phyloP scores from a whole-genome alignment of 2,329 filamentous ascomycete species.

The Neofusicoccum kwambonambiense region DNA sequence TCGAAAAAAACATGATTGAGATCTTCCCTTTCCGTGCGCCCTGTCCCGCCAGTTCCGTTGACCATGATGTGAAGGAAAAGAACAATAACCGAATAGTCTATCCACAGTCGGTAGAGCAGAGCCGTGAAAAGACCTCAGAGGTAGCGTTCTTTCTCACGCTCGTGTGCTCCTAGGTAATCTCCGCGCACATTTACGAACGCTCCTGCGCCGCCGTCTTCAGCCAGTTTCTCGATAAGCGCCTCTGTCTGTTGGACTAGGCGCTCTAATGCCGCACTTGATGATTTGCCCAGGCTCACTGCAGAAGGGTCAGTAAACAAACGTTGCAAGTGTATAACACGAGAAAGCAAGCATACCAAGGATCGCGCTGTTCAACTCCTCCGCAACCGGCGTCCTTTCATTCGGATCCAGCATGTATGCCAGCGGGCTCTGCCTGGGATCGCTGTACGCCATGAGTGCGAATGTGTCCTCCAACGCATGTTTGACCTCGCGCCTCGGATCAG shows the following conservation, averaged over 20 bases:
- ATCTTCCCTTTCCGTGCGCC: not conserved
- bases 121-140: not conserved
- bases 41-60: not conserved
- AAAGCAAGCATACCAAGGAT: slow-evolving; percentile 66
- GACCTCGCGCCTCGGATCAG: slow-evolving; percentile 68
- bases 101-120: not conserved
- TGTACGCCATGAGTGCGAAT: slow-evolving; percentile 84
- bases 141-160: slow-evolving; percentile 12
- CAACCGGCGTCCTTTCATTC: slow-evolving; percentile 72
- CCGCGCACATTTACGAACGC: slow-evolving; percentile 71
- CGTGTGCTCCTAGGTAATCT: slow-evolving; percentile 15
- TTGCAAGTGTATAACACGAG: not conserved
- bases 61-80: not conserved
- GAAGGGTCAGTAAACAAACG: slow-evolving; percentile 26
- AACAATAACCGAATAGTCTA: not conserved
- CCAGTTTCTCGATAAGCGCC: slow-evolving; percentile 78
- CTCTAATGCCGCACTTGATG: slow-evolving; percentile 81
- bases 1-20: not conserved
- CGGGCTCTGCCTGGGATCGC: slow-evolving; percentile 73
- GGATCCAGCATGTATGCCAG: slow-evolving; percentile 77
- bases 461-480: slow-evolving; percentile 76
- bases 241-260: slow-evolving; percentile 82
- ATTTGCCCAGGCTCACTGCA: slow-evolving; percentile 84
- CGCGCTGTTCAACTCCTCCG: slow-evolving; percentile 90
- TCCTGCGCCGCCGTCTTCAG: slow-evolving; percentile 74